Evolutionary conservation across 164 flowering plant species (phyloP).

Genomic region (Litsea cubeba): DNA sequence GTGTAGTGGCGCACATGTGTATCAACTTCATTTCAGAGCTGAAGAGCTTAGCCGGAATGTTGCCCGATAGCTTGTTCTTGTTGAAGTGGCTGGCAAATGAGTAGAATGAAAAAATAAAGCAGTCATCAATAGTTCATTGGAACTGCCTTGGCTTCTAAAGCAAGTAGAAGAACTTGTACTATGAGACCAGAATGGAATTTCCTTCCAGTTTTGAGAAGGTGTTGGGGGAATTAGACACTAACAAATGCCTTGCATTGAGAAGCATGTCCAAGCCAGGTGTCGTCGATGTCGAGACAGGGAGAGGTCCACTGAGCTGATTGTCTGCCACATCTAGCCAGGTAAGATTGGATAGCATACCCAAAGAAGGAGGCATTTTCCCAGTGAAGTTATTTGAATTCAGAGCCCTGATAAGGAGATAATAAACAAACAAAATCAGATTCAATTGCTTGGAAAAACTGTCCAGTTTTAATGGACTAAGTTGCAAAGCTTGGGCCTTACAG

Average conservation of each 20-base stretch:
- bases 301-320: slow-evolving; percentile 65
- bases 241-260: slow-evolving; percentile 77
- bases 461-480: not conserved
- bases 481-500: slow-evolving; percentile 43
- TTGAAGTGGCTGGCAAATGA: slow-evolving; percentile 75
- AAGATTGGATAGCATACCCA: slow-evolving; percentile 69
- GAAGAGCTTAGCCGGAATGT: slow-evolving; percentile 62
- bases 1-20: slow-evolving; percentile 61
- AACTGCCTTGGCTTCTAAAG: not conserved
- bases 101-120: not conserved
- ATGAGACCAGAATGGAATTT: slow-evolving; percentile 9
- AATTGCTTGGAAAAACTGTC: not conserved
- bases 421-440: not conserved
- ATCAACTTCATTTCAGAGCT: slow-evolving; percentile 64
- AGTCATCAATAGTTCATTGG: not conserved
- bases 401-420: slow-evolving; percentile 48
- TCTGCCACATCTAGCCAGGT: slow-evolving; percentile 90
- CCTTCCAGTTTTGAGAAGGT: not conserved
- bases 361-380: slow-evolving; percentile 65
- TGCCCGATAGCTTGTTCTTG: slow-evolving; percentile 74
- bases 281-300: slow-evolving; percentile 60
- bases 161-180: not conserved
- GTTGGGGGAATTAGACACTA: not conserved
- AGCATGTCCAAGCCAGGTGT: slow-evolving; percentile 77
- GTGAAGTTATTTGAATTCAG: slow-evolving; percentile 74